Percentiles rank a stretch among this genome's conserved stretches.
These are phyloP conservation scores for Naumovozyma baii DNA, from an alignment of 805 yeast genomes.

Conservation along the genomic window DNA sequence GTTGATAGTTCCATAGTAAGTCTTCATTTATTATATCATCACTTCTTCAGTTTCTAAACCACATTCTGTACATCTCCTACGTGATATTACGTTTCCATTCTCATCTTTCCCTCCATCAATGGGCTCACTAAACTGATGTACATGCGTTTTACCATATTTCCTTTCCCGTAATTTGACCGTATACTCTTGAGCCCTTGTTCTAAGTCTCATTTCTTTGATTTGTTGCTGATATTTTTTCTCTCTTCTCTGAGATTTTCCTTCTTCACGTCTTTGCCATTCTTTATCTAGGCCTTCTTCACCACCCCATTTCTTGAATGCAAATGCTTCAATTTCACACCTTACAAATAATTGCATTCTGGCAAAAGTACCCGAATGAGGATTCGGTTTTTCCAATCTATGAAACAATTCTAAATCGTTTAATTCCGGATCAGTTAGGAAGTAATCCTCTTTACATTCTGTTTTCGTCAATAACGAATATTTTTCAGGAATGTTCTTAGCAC, in stretches of 20 bases:
- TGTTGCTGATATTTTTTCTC: conserved; percentile 74
- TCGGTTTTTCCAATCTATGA: conserved; percentile 77
- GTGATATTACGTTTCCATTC: conserved; percentile 35
- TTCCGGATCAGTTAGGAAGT: conserved; percentile 88
- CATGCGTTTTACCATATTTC: conserved; percentile 51
- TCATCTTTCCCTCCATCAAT: conserved; percentile 36
- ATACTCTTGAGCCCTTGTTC: conserved; percentile 84
- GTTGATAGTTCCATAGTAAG: no score
- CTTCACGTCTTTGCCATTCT: conserved; percentile 86
- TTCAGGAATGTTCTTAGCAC: conserved; percentile 67
- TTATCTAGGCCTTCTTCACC: conserved; percentile 76
- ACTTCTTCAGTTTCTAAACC: conserved; percentile 80
- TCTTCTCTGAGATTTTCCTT: conserved; percentile 55
- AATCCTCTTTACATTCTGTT: conserved; percentile 91
- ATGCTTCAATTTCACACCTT: conserved; percentile 87
- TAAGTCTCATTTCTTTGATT: conserved; percentile 77
- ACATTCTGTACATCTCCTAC: conserved; percentile 64
- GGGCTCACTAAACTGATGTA: conserved; percentile 65
- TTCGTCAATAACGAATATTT: conserved; percentile 86
- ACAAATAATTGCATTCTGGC: conserved; percentile 88
- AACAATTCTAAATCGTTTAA: conserved; percentile 58
- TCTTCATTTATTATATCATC: not conserved
- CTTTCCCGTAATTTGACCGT: conserved; percentile 61
- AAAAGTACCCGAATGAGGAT: conserved; percentile 85
- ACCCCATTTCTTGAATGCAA: conserved; percentile 92